These are phyloP conservation scores for Kodamaea alishanica DNA, from an alignment of 1,139 yeast species.

Conservation along the genomic window DNA sequence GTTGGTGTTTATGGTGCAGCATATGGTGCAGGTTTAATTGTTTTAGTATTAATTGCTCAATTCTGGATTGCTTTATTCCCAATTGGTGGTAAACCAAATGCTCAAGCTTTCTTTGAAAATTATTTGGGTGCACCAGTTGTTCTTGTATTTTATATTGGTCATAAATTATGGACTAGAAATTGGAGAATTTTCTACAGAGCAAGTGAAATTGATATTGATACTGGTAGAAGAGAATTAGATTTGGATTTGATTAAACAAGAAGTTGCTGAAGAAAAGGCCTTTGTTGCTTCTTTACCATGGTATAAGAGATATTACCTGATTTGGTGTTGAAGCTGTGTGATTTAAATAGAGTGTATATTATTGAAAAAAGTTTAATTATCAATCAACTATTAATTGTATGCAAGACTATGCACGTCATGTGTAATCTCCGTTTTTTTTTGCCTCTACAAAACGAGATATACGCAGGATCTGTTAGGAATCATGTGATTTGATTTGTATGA, in stretches of 20 bases:
- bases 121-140: constrained; percentile 56
- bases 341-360: no score
- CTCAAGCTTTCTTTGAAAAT: constrained; percentile 45
- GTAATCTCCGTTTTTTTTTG: no score
- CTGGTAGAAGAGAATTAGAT: constrained; percentile 55
- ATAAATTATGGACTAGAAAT: constrained; percentile 48
- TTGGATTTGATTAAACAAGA: constrained; percentile 50
- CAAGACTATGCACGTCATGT: no score
- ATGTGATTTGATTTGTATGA: no score
- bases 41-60: constrained; percentile 36
- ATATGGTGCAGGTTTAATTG: constrained; percentile 25
- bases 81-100: constrained; percentile 31
- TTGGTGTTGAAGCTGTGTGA: constrained; percentile 55
- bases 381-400: no score
- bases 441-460: no score
- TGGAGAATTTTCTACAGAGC: constrained; percentile 40
- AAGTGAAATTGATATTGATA: constrained; percentile 48
- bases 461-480: no score
- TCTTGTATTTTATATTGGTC: constrained; percentile 45
- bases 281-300: constrained; percentile 29
- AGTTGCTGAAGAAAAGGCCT: constrained; percentile 44
- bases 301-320: constrained; percentile 33
- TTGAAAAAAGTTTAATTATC: no score
- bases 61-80: constrained; percentile 45
- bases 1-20: constrained; percentile 34